Base-by-base conservation (phyloP, 2,329 filamentous ascomycete species). In the Paracorniculantispora psalliotae region DNA sequence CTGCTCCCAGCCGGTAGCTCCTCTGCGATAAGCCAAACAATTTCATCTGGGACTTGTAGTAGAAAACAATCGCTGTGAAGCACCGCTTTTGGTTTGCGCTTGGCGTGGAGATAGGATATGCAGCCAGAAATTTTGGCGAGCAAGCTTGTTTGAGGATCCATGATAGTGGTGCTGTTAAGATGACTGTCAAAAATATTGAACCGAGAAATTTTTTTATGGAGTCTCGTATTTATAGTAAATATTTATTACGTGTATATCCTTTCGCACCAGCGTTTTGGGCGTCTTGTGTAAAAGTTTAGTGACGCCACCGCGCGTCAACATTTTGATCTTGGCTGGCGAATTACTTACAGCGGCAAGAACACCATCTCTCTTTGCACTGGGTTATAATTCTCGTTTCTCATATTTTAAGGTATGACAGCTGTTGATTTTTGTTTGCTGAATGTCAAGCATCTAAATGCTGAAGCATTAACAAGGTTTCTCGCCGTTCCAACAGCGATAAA, bases 381-480 rank as follows among this genome's bases (percentile, higher is more conserved):
- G n/a, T n/a, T n/a, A n/a, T n/a, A n/a, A n/a, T n/a, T n/a, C n/a
- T n/a, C n/a, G n/a, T n/a, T n/a, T n/a, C n/a, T n/a, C n/a, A n/a
- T n/a, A n/a, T n/a, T n/a, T n/a, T n/a, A n/a, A n/a, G n/a, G n/a
- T n/a, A 46, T 26, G n/a, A 28, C 9, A n/a, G 15, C 30, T 25
- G 8, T 52, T 25, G 6, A 8, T 17, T 23, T 41, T 39, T n/a
- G 26, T 13, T 30, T 7, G 8, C 19, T 8, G 4, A 23, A 30
- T 7, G 5, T 50, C 26, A 57, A 23, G 46, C 5, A 33, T 26
- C 33, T 23, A 50, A 51, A 13, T 50, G 46, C 19, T 51, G 25
- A 9, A 57, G 46, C 9, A 57, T n/a, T 17, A 57, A 44, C 15
- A 57, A 50, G 5, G 55, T 50, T 35, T 57, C 55, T 6, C 55